phyloP scores from a whole-genome alignment of 805 yeast species.

The Metschnikowia baotianmanensis region DNA sequence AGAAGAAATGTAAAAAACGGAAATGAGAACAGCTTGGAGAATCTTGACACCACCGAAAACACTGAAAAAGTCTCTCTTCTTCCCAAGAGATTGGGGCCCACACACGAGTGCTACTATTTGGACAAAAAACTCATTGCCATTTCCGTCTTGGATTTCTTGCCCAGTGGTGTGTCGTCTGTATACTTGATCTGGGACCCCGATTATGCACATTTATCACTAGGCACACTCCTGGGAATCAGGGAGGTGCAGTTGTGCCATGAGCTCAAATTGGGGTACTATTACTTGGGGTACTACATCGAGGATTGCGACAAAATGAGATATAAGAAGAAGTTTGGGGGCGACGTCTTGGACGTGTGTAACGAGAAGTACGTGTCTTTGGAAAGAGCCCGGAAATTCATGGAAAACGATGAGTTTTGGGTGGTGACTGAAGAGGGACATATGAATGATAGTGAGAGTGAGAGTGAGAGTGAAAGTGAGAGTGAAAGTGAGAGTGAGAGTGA shows the following conservation, averaged over 20 bases:
- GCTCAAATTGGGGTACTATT: conserved; percentile 54
- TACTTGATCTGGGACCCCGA: conserved; percentile 90
- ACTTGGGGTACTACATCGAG: conserved; percentile 76
- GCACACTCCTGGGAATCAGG: conserved; percentile 71
- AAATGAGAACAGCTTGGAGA: conserved; percentile 2
- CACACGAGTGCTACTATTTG: conserved; percentile 75
- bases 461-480: conserved; percentile 11
- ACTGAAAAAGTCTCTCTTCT: neutral
- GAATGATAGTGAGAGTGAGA: conserved; percentile 14
- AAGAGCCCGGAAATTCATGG: conserved; percentile 23
- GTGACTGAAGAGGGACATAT: conserved; percentile 4
- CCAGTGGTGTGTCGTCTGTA: conserved; percentile 74
- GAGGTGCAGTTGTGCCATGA: conserved; percentile 58
- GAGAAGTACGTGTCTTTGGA: conserved; percentile 42
- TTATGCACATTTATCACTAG: conserved; percentile 64
- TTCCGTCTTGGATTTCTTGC: conserved; percentile 74
- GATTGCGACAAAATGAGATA: conserved; percentile 83
- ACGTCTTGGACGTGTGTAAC: conserved; percentile 55
- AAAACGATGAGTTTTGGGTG: conserved; percentile 31
- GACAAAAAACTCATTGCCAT: conserved; percentile 66
- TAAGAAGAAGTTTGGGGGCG: conserved; percentile 77
- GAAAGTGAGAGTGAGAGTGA: neutral
- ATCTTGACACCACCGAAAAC: conserved; percentile 13
- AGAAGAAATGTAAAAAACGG: conserved; percentile 41
- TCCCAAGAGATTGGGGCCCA: conserved; percentile 49